Evolutionary conservation across 176 grass and related monocot species (phyloP), one percentile per base, ranked within the genome.

Genomic region (Avena atlantica): DNA sequence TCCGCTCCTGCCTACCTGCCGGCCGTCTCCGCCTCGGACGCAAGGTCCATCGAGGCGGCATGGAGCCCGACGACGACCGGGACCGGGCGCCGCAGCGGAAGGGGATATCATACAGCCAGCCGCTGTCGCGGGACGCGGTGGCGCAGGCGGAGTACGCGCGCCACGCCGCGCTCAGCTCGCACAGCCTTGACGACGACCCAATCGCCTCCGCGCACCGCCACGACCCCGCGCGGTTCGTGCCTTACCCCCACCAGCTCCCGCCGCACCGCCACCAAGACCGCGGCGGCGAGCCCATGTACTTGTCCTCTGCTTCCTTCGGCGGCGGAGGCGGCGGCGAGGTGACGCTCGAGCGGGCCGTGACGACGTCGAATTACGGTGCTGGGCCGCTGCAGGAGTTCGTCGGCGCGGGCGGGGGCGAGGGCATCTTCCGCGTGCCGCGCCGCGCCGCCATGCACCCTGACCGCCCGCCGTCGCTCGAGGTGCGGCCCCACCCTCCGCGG

Each of bases 391-490:
- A 88, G 15, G 93, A 98, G 73, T 98, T 98, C 75, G 91, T 89
- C 2, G 96, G 96, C 2, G 78, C 59, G 11, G 91, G 96, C n/a
- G 96, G 96, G 1, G 89, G 78, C 69, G 74, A 70, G 19, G 96
- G 92, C 40, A 82, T 94, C 61, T 98, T 94, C 88, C 93, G 93
- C 62, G 88, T 91, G 56, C 96, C 96, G 51, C 79, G 80, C 24
- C 91, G 90, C 44, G 91, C 96, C 4, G 89, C 93, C 19, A 58
- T 88, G 88, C 93, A 98, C 82, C 96, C 92, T 14, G 85, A 1
- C 55, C 93, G 96, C 7, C 96, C 96, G 74, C 93, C 96, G n/a
- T 17, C 88, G 36, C 51, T 98, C 63, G 92, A 98, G 90, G 45
- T 98, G 70, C 88, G 96, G 2, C 96, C 90, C 3, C 93, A 94